phyloP scores from a whole-genome alignment of 768 basidiomycete species.

The Lenzites betulinus region DNA sequence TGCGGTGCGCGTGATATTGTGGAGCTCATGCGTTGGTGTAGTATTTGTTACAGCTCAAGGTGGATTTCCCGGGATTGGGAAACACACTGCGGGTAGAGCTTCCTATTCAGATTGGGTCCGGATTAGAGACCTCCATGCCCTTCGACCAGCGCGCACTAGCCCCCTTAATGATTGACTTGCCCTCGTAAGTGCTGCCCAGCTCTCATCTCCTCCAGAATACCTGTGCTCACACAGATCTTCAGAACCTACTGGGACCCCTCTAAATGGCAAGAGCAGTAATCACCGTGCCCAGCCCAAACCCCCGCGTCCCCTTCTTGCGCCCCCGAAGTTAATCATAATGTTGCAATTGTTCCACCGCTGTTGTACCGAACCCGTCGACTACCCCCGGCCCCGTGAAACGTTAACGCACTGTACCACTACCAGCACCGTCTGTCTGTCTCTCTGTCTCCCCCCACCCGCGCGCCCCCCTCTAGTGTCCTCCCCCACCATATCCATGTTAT shows the following conservation, averaged over 20 bases:
- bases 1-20: too few relatives aligned
- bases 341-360: too few relatives aligned
- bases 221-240: neutral
- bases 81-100: constrained; percentile 22
- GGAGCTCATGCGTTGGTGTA: neutral
- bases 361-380: too few relatives aligned
- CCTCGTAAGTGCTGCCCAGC: constrained; percentile 1
- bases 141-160: constrained; percentile 1
- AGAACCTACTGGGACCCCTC: constrained; percentile 14
- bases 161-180: constrained; percentile 10
- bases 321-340: too few relatives aligned
- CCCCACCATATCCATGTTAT: too few relatives aligned
- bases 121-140: constrained; percentile 10
- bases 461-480: too few relatives aligned
- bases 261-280: constrained; percentile 4
- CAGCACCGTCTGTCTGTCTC: too few relatives aligned
- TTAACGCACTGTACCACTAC: too few relatives aligned
- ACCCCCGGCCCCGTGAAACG: too few relatives aligned
- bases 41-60: constrained; percentile 19
- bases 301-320: too few relatives aligned
- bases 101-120: constrained; percentile 21
- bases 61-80: constrained; percentile 26
- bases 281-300: too few relatives aligned
- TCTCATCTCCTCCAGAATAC: neutral
- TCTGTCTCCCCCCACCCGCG: too few relatives aligned